These are phyloP conservation scores for Thelonectria discophora DNA, from an alignment of 2,329 filamentous ascomycete species.

Conservation along the genomic window DNA sequence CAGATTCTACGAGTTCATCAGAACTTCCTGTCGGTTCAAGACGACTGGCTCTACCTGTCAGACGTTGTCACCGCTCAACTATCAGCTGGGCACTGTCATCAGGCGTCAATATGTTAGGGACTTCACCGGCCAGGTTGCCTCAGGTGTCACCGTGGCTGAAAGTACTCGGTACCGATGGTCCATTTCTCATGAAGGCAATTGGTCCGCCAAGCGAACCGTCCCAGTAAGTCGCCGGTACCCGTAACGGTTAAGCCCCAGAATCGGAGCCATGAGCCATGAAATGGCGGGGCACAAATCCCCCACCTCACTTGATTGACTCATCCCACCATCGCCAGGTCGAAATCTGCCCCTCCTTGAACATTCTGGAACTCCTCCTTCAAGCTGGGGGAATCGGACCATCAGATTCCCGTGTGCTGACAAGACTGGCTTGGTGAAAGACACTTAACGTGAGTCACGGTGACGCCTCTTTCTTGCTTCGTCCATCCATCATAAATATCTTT, in stretches of 20 bases:
- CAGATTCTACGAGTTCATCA: too few relatives aligned
- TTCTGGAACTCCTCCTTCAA: slow-evolving; percentile 20
- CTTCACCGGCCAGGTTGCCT: too few relatives aligned
- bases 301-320: slow-evolving; percentile 40
- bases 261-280: neutral
- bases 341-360: slow-evolving; percentile 41
- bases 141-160: neutral
- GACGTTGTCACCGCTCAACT: too few relatives aligned
- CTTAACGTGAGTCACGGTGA: slow-evolving; percentile 19
- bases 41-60: too few relatives aligned
- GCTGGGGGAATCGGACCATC: slow-evolving; percentile 27
- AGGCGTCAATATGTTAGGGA: too few relatives aligned
- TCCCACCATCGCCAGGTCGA: slow-evolving; percentile 38
- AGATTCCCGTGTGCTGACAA: slow-evolving; percentile 28
- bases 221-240: neutral
- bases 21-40: too few relatives aligned
- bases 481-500: neutral
- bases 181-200: neutral
- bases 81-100: too few relatives aligned
- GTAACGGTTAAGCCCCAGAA: neutral
- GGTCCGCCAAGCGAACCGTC: neutral
- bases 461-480: neutral
- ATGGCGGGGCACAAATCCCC: slow-evolving; percentile 41
- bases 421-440: slow-evolving; percentile 26
- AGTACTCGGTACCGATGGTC: neutral